Conservation (phyloP, 75 land plant genomes). For the Sequoia sempervirens region DNA sequence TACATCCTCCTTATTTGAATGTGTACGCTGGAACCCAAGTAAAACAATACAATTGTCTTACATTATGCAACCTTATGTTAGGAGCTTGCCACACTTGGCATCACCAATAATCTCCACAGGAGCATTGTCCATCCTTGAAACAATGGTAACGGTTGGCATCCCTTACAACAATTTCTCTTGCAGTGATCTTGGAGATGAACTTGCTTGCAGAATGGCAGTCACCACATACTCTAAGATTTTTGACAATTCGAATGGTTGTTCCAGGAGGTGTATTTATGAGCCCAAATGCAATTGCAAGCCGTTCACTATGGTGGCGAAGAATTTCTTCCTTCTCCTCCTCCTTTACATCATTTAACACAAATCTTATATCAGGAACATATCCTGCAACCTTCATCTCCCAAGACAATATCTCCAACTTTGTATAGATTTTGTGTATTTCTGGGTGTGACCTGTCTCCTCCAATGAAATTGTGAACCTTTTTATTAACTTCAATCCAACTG, state of each 20-base stretch:
- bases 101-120: constrained; percentile 11
- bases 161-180: constrained; percentile 10
- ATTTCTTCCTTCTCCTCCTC: constrained; percentile 7
- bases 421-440: constrained; percentile 2
- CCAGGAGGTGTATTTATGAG: neutral
- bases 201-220: constrained; percentile 14
- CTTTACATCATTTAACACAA: constrained; percentile 1
- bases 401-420: constrained; percentile 1
- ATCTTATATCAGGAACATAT: constrained; percentile 7
- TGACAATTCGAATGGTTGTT: neutral
- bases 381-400: neutral
- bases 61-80: neutral
- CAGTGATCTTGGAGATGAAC: constrained; percentile 12
- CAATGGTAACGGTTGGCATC: constrained; percentile 14
- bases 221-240: constrained; percentile 1
- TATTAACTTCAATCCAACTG: constrained; percentile 9
- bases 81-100: neutral
- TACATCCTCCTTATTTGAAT: neutral
- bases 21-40: neutral
- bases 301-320: neutral
- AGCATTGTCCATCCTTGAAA: constrained; percentile 9
- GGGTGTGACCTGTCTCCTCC: constrained; percentile 10
- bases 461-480: constrained; percentile 4
- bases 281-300: constrained; percentile 4
- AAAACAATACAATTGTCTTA: neutral